These are phyloP conservation scores for Diddensiella caesifluorescens DNA, from an alignment of 805 yeast genomes.

Conservation along the genomic window DNA sequence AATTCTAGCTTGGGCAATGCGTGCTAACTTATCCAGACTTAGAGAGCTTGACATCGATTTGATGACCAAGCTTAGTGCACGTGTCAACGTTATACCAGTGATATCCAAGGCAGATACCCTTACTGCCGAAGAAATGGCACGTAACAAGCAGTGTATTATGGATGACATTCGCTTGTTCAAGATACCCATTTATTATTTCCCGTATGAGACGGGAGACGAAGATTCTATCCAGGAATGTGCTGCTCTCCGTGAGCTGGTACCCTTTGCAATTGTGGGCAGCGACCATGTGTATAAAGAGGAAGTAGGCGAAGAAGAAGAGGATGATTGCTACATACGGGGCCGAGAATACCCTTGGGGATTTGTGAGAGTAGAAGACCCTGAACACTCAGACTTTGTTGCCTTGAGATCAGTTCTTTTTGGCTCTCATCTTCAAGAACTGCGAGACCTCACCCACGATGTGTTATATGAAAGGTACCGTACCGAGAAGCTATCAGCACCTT, in stretches of 20 bases:
- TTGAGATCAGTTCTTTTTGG: conserved; percentile 71
- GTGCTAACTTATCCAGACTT: conserved; percentile 17
- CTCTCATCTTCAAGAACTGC: conserved; percentile 51
- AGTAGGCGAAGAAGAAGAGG: conserved; percentile 6
- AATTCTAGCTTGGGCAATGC: background rate
- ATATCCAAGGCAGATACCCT: conserved; percentile 76
- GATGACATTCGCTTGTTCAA: conserved; percentile 52
- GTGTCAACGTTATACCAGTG: conserved; percentile 80
- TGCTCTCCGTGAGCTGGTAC: conserved; percentile 43
- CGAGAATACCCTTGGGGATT: conserved; percentile 66
- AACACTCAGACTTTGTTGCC: conserved; percentile 35
- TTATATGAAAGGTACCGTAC: conserved; percentile 50
- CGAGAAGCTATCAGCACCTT: conserved; percentile 51
- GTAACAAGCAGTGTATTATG: conserved; percentile 49
- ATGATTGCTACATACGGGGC: conserved; percentile 39
- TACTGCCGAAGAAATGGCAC: conserved; percentile 57
- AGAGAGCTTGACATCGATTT: conserved; percentile 68
- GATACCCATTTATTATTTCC: conserved; percentile 71
- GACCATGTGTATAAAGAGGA: conserved; percentile 34
- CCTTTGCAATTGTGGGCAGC: conserved; percentile 59
- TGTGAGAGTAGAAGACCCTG: conserved; percentile 41
- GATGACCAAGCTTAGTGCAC: conserved; percentile 61
- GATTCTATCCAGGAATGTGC: conserved; percentile 33
- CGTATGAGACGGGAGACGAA: conserved; percentile 50
- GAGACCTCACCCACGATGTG: conserved; percentile 73